Percentiles rank a stretch among this genome's conserved stretches.
Evolutionary conservation across 2,329 filamentous ascomycete genomes (phyloP).

Genomic region (Lasiodiplodia gonubiensis): DNA sequence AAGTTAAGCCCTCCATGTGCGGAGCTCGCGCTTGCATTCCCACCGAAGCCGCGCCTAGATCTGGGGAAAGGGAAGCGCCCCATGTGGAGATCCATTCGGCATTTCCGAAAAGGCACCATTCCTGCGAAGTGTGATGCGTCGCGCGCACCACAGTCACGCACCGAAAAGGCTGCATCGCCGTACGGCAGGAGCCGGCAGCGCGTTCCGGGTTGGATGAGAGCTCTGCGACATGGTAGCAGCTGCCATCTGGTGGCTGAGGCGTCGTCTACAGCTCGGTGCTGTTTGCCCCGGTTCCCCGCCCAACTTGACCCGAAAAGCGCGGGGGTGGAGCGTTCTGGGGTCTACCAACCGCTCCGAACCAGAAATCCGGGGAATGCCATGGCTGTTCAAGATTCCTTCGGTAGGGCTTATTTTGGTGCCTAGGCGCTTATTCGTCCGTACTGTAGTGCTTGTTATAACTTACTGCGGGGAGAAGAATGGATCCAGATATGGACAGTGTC

Average conservation of each 20-base stretch:
- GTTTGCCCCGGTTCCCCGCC: slow-evolving; percentile 20
- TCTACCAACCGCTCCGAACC: background rate
- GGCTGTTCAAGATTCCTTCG: slow-evolving; percentile 2
- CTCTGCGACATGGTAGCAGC: background rate
- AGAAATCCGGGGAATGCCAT: background rate
- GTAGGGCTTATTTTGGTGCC: background rate
- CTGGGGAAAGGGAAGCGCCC: background rate
- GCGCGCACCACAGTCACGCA: background rate
- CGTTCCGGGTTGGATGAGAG: background rate
- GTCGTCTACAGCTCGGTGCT: slow-evolving; percentile 4
- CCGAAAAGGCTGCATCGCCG: background rate
- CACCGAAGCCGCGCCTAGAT: slow-evolving; percentile 3
- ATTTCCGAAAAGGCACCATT: slow-evolving; percentile 10
- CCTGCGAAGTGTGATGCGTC: slow-evolving; percentile 1
- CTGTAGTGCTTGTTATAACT: slow-evolving; percentile 3
- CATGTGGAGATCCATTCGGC: slow-evolving; percentile 4
- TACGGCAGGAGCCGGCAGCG: slow-evolving; percentile 7
- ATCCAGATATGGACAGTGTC: background rate
- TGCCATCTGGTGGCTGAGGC: slow-evolving; percentile 7
- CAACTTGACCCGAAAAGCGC: slow-evolving; percentile 9
- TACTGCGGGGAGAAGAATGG: background rate
- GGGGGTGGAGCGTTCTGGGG: slow-evolving; percentile 12
- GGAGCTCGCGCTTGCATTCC: slow-evolving; percentile 1
- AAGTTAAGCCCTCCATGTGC: background rate
- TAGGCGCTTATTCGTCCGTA: background rate